Percentiles rank a stretch among this genome's conserved stretches.
These are phyloP conservation scores for Dioszegia crocea DNA, from an alignment of 768 basidiomycete genomes.

Conservation along the genomic window DNA sequence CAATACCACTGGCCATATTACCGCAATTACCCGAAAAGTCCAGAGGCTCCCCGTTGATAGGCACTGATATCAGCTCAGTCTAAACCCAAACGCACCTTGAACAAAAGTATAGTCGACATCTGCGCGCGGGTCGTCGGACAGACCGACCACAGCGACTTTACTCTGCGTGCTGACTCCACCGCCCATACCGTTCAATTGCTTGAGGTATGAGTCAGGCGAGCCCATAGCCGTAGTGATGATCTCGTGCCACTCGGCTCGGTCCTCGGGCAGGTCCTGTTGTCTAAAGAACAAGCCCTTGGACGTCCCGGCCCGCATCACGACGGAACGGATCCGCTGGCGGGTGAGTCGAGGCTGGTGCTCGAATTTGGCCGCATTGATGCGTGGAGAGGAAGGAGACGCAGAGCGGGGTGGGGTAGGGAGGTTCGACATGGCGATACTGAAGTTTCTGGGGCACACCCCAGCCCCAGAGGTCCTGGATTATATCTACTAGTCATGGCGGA, in stretches of 20 bases:
- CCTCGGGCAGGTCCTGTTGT: conserved; percentile 56
- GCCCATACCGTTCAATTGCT: conserved; percentile 78
- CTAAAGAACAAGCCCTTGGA: conserved; percentile 72
- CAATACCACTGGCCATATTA: conserved; percentile 68
- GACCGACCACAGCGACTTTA: conserved; percentile 64
- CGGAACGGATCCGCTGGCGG: conserved; percentile 9
- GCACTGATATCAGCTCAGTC: conserved; percentile 7
- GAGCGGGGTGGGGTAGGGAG: conserved; percentile 4
- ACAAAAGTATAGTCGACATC: conserved; percentile 71
- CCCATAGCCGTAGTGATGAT: conserved; percentile 74
- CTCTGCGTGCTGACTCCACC: conserved; percentile 71
- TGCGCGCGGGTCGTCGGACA: conserved; percentile 11
- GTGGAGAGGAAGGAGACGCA: neutral
- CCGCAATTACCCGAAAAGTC: conserved; percentile 72
- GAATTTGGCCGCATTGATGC: neutral
- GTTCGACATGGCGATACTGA: neutral
- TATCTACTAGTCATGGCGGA: too few relatives aligned
- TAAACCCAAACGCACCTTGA: conserved; percentile 53
- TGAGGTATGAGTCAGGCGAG: conserved; percentile 66
- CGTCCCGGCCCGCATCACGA: conserved; percentile 65
- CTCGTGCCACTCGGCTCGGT: conserved; percentile 57
- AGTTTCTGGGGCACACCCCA: too few relatives aligned
- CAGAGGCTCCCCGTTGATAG: conserved; percentile 39
- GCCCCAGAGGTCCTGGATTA: too few relatives aligned
- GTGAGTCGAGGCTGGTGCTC: neutral